Base-by-base conservation (phyloP, 179 eudicot genomes). In the Vitellaria paradoxa region DNA sequence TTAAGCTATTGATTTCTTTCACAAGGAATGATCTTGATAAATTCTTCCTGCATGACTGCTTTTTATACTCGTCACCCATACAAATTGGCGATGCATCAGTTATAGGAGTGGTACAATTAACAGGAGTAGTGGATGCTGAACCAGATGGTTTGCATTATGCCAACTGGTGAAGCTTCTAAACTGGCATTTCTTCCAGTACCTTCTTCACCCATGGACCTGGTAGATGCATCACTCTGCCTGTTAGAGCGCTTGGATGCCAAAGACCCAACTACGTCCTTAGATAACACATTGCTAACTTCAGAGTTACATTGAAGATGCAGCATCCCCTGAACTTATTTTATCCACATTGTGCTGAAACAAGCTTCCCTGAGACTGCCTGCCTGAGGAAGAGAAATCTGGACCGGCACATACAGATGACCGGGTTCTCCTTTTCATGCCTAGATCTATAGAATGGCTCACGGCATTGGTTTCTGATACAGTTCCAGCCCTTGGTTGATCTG, bases 31-130 rank as follows among this genome's bases (percentile, higher is more conserved):
- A 69, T 49, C 77, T 76, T 75, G 87, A 73, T 26, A 80, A 70
- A 70, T 75, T 87, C 82, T 84, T 91, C 86, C 91, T 91, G 87
- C 93, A 85, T 61, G 95, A 86, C 78, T 87, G 89, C 78, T 86
- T 87, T 49, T 72, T 74, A 86, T 89, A 91, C 71, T 88, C 94
- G 49, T 93, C 93, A 23, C 98, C 97, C 83, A 83, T 83, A 72
- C 93, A 89, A 49, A 96, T 75, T n/a, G 99, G 96, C 24, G 99
- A 96, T 50, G 83, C 88, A 50, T 80, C 80, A 78, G 66, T 82
- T 70, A 72, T 57, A 50, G 93, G 89, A 63, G 90, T 85, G 79
- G 78, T 80, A 68, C 82, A 76, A 75, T 65, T 82, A 63, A 63
- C 66, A n/a, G 97, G 95, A 55, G 97, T 90, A 52, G 64, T 75